Percentiles rank a stretch among this genome's conserved stretches.
Conservation (phyloP, 345 rosid species). For the Linum trigynum region DNA sequence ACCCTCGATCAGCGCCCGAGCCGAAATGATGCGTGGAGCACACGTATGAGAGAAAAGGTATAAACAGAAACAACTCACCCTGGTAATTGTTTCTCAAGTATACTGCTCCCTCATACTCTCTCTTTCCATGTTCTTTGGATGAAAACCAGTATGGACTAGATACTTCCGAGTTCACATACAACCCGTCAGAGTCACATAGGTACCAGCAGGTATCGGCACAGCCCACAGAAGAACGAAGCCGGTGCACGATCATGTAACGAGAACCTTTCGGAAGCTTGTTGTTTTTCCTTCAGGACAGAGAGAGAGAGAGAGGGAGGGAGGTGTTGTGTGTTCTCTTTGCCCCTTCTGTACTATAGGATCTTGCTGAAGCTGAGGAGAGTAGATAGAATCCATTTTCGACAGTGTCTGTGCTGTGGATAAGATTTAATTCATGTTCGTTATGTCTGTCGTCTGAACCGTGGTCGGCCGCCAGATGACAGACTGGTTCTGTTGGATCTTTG, state of each 20-base stretch:
- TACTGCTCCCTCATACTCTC: neutral
- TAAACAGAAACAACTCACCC: neutral
- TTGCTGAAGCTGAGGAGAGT: too few relatives aligned
- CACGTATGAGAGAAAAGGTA: conserved; percentile 98
- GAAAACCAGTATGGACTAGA: conserved; percentile 81
- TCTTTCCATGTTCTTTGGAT: conserved; percentile 1
- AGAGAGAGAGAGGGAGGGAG: too few relatives aligned
- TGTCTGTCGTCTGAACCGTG: too few relatives aligned
- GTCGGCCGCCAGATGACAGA: too few relatives aligned
- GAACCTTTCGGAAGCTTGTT: neutral
- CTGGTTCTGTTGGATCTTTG: too few relatives aligned
- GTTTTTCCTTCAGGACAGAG: neutral
- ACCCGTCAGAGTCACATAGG: conserved; percentile 75
- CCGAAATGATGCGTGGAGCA: conserved; percentile 98
- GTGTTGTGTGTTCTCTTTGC: too few relatives aligned
- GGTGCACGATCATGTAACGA: conserved; percentile 77
- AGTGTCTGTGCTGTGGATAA: too few relatives aligned
- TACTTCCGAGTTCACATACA: conserved; percentile 89
- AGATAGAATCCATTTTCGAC: too few relatives aligned
- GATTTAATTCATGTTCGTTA: too few relatives aligned
- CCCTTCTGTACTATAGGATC: too few relatives aligned
- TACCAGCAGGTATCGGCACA: conserved; percentile 53
- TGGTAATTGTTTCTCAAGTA: neutral
- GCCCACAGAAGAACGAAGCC: conserved; percentile 69
- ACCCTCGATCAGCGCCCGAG: conserved; percentile 74